Evolutionary conservation across 495 filamentous ascomycete genomes (phyloP), one percentile per base, ranked within the genome.

Genomic region (Annulohypoxylon moriforme): DNA sequence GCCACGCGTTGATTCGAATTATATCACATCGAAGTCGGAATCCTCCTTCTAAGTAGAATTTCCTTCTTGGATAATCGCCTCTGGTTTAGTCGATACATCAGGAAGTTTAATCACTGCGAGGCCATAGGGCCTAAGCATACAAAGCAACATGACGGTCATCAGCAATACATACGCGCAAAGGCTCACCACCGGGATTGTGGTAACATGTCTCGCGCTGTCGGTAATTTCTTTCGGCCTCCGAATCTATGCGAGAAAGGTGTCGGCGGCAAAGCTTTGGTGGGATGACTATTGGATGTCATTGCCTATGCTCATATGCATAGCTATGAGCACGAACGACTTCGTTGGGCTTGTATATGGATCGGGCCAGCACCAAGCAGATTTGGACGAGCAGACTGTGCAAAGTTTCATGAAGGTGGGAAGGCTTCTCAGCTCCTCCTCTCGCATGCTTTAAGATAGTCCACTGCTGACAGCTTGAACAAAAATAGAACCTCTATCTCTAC

Each of bases 261-360:
- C 72, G 59, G 60, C 64, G 16, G 72, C 72, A 27, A 80, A 78
- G 66, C 69, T 83, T 20, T 81, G 81, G 81, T 81, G 78, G 78
- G 81, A 83, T 67, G 81, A 83, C 57, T 83, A 76, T 67, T 79
- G 79, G 73, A 79, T 81, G 68, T 60, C 77, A 7, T 72, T 77
- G 24, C 80, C 79, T 42, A 78, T 81, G 81, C 72, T 81, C 34
- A 59, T 68, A 71, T 74, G 47, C 60, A 33, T 69, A 42, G 72
- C 67, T 31, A 75, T 75, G 72, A 71, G 44, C 38, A 64, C 64
- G 20, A 63, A 29, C 16, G 67, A 71, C 60, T 75, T 75, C 58
- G 11, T 75, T 55, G 72, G 67, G 11, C 59, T 75, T 20, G 63
- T 49, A 24, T 53, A 60, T 44, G 72, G 72, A 34, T 75, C 72